These are phyloP conservation scores for Schizophyllum commune DNA, from an alignment of 1,284 basidiomycete genomes.

Conservation along the genomic window DNA sequence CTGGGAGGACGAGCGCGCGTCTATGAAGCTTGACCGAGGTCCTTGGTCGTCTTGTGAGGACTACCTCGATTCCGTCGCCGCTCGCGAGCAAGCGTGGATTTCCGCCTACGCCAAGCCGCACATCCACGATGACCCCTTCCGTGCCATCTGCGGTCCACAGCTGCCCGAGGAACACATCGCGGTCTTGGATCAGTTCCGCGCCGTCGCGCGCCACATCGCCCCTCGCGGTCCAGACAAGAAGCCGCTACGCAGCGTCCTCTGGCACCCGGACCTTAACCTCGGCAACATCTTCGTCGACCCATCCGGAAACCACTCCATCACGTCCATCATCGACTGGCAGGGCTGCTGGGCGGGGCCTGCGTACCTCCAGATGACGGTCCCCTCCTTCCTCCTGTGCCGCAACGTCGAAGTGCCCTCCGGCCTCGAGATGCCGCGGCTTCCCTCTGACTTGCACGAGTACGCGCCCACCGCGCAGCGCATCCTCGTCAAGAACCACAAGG, in stretches of 20 bases:
- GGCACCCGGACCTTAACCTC: conserved; percentile 24
- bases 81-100: conserved; percentile 4
- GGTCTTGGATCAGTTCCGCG: conserved; percentile 14
- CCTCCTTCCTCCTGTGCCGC: background rate
- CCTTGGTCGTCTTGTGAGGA: conserved; percentile 15
- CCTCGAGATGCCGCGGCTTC: background rate
- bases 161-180: conserved; percentile 13
- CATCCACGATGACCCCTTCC: conserved; percentile 13
- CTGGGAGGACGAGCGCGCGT: conserved; percentile 18
- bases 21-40: conserved; percentile 17
- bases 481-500: background rate
- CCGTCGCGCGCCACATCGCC: conserved; percentile 16
- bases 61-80: conserved; percentile 1
- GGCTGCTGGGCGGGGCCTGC: background rate
- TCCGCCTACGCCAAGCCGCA: background rate
- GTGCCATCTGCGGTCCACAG: conserved; percentile 10
- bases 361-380: background rate
- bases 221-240: conserved; percentile 8
- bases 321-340: conserved; percentile 26
- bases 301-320: conserved; percentile 9
- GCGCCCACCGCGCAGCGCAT: background rate
- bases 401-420: background rate
- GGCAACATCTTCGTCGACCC: conserved; percentile 22
- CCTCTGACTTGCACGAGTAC: background rate
- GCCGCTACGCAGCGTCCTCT: conserved; percentile 16